Evolutionary conservation across 495 filamentous ascomycete species (phyloP).

Genomic region (Barbatosphaeria neglecta): DNA sequence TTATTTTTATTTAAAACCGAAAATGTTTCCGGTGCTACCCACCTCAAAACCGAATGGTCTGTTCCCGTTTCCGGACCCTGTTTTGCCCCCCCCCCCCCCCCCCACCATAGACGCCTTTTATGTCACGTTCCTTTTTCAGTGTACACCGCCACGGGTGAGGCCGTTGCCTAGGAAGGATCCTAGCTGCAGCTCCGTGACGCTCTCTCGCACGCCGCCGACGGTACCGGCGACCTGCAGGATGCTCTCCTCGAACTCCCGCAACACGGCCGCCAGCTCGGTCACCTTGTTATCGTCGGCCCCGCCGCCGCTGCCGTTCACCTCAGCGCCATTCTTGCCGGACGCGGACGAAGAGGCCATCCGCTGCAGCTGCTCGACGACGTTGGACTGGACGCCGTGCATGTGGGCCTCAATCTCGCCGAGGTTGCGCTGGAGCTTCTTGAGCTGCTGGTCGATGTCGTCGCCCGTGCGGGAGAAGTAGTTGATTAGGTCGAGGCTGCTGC

Average conservation of each 20-base stretch:
- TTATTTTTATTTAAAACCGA: too few species aligned
- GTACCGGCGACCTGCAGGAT: constrained; percentile 65
- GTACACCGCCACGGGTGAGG: background rate
- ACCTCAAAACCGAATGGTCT: too few species aligned
- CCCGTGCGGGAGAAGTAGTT: constrained; percentile 64
- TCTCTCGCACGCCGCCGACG: constrained; percentile 57
- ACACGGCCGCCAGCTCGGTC: constrained; percentile 48
- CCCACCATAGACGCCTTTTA: background rate
- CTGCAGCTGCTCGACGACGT: constrained; percentile 57
- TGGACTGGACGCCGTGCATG: constrained; percentile 60
- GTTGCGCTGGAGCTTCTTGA: constrained; percentile 54
- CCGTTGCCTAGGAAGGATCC: constrained; percentile 33
- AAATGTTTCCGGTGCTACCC: too few species aligned
- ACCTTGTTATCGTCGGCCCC: constrained; percentile 29
- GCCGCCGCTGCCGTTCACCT: constrained; percentile 26
- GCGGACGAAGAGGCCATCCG: constrained; percentile 41
- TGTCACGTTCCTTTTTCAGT: background rate
- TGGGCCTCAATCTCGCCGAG: constrained; percentile 76
- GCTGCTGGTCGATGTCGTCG: constrained; percentile 56
- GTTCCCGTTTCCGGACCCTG: background rate
- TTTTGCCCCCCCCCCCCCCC: background rate
- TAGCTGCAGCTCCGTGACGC: constrained; percentile 54
- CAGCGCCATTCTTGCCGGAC: background rate
- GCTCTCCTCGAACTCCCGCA: constrained; percentile 67
- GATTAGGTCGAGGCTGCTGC: constrained; percentile 52